Base-by-base conservation (phyloP, 2,329 filamentous ascomycete genomes). In the Apiospora sp. region DNA sequence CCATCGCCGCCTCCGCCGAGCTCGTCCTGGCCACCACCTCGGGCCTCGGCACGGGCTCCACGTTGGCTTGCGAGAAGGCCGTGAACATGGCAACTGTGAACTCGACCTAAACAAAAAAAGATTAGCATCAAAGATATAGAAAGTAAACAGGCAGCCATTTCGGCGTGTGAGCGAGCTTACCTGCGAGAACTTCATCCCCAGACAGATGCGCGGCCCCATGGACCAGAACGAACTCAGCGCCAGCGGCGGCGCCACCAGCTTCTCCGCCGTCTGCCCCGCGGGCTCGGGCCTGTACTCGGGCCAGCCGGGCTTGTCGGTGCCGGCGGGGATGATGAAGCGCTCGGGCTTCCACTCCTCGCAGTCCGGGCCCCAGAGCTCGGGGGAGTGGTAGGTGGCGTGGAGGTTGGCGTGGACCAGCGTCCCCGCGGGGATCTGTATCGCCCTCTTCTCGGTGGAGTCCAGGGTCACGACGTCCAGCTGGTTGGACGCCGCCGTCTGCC, bases 171-270 rank as follows among this genome's bases (percentile, higher is more conserved):
- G 37, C 10, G 6, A 41, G 5, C 48, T 51, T 44, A 70, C 68
- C 68, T 70, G 68, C 10, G 68, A 51, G 16, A 70, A 70, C 49
- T 70, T 70, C 46, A 70, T 70, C 19, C 68, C 68, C 12, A 70
- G 48, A 58, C 68, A 70, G 22, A 70, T 54, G 30, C 68, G 68
- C 48, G 68, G 68, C 3, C 68, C 68, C 68, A 70, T 37, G 7
- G 68, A 70, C 68, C 68, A 70, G 13, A 70, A 70, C 4, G 68
- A 70, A 7, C 68, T 58, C 30, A 58, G n/a, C 10, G 46, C 68
- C 2, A 54, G 46, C 48, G 68, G 68, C 48, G 68, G 68, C 48
- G 48, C 68, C 22, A 70, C 68, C 34, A 70, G 48, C 48, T 70
- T 70, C 68, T 70, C 68, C 30, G 68, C 68, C 10, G 68, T 70